Base-by-base conservation (phyloP, 306 rosid species). In the Prosopis cineraria region DNA sequence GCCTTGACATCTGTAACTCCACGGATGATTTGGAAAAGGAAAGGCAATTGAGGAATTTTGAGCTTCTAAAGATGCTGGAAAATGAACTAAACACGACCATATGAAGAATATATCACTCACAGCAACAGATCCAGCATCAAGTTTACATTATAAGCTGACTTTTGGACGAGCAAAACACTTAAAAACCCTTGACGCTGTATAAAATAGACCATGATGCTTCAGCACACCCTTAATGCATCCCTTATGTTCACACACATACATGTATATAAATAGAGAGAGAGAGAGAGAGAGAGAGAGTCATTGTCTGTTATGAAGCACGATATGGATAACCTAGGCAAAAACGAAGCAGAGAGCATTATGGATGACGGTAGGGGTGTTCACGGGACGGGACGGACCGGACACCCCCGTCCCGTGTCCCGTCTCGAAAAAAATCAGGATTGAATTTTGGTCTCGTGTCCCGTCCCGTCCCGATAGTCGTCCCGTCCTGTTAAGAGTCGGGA, bases 91-190 rank as follows among this genome's bases (percentile, higher is more conserved):
- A 58, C 65, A 25, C 14, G 31, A 50, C 6, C 9, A 53, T 53
- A n/a, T 50, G 25, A 10, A 69, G 7, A 33, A 64, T 37, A 36
- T 48, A 63, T 33, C 43, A 40, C 27, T 63, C 33, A 27, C 4
- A 44, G 45, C 13, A 60, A 74, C 70, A 64, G 10, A 80, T 36
- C 68, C 83, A 69, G 10, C 70, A 78, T 79, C 75, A 13, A 74
- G 70, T 67, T 78, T 34, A 60, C 50, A 25, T 80, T 41, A 68
- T 77, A 29, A 72, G 62, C 79, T 77, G 72, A 25, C 16, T 25
- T 55, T 55, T 27, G 19, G 34, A 4, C 1, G 53, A 47, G 20
- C 20, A 0, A 47, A 33, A 47, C 78, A 63, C 78, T 73, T 83
- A 1, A 59, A 37, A 30, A 56, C 48, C 14, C 59, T 48, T 25